Evolutionary conservation across 306 rosid genomes (phyloP).

Genomic region (Macrotyloma uniflorum): DNA sequence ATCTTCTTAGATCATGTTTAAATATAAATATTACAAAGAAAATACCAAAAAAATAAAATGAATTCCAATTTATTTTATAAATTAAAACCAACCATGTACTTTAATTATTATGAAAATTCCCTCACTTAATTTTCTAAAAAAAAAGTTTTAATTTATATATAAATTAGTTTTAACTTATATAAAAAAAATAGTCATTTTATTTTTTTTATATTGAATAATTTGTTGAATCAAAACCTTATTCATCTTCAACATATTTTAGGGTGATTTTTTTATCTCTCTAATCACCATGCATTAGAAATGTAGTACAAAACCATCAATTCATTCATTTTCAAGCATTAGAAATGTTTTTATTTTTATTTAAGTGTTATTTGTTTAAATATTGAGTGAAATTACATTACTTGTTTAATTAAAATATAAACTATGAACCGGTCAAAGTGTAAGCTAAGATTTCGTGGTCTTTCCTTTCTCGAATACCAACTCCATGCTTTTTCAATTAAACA

Average conservation of each 20-base stretch:
- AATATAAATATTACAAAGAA: no score
- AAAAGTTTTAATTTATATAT: background rate
- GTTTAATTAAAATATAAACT: no score
- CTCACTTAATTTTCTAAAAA: background rate
- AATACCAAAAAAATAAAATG: no score
- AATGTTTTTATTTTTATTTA: no score
- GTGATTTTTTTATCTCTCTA: background rate
- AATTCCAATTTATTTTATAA: background rate
- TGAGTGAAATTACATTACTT: no score
- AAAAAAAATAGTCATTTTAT: background rate
- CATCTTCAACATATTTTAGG: background rate
- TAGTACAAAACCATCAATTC: background rate
- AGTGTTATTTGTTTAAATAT: no score
- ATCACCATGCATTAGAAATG: no score
- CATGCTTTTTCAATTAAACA: constrained; percentile 10
- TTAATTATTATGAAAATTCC: background rate
- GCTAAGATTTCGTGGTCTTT: background rate
- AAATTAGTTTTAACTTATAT: background rate
- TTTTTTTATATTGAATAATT: background rate
- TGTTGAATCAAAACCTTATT: background rate
- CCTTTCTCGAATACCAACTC: background rate
- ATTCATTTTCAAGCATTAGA: background rate
- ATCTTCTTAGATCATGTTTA: no score
- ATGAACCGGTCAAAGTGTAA: no score
- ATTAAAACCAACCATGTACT: background rate